A percentile compares a stretch with the other conserved stretches of the same genome.
phyloP scores from a whole-genome alignment of 177 flowering plant species.

The Tripterygium wilfordii region DNA sequence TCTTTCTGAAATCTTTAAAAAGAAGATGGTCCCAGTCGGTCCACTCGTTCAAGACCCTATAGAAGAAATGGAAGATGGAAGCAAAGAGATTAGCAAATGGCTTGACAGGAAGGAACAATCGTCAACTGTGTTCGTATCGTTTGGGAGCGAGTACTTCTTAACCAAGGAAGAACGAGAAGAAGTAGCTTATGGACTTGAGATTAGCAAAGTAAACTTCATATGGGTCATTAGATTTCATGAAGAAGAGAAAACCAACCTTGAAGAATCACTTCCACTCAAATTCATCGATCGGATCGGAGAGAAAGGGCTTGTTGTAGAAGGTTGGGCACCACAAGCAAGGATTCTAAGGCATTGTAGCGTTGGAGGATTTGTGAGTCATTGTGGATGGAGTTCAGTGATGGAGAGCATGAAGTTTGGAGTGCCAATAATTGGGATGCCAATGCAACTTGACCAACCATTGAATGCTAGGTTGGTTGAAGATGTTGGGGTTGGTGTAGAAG shows the following conservation, averaged over 20 bases:
- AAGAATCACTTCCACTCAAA: slow-evolving; percentile 14
- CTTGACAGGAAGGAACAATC: slow-evolving; percentile 7
- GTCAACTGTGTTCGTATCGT: slow-evolving; percentile 20
- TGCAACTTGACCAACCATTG: slow-evolving; percentile 22
- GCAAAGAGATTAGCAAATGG: slow-evolving; percentile 14
- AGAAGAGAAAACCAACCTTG: neutral
- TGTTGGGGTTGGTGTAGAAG: slow-evolving; percentile 19
- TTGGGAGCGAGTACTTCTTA: slow-evolving; percentile 27
- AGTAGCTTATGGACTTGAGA: slow-evolving; percentile 25
- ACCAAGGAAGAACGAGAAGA: no score
- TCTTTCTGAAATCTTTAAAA: slow-evolving; percentile 7
- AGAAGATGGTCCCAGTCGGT: slow-evolving; percentile 16
- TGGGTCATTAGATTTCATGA: slow-evolving; percentile 26
- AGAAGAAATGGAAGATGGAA: neutral
- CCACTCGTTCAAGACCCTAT: slow-evolving; percentile 20
- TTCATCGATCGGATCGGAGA: slow-evolving; percentile 11
- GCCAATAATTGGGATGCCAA: slow-evolving; percentile 21
- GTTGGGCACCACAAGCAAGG: slow-evolving; percentile 21
- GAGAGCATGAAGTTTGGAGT: slow-evolving; percentile 22
- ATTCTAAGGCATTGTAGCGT: slow-evolving; percentile 14
- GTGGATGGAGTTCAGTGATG: slow-evolving; percentile 29
- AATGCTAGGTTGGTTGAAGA: slow-evolving; percentile 18
- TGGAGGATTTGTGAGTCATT: slow-evolving; percentile 32
- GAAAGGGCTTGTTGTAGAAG: slow-evolving; percentile 13
- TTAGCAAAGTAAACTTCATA: slow-evolving; percentile 21